phyloP scores from a whole-genome alignment of 73 alveolate genomes.

The Blepharisma japonicum region DNA sequence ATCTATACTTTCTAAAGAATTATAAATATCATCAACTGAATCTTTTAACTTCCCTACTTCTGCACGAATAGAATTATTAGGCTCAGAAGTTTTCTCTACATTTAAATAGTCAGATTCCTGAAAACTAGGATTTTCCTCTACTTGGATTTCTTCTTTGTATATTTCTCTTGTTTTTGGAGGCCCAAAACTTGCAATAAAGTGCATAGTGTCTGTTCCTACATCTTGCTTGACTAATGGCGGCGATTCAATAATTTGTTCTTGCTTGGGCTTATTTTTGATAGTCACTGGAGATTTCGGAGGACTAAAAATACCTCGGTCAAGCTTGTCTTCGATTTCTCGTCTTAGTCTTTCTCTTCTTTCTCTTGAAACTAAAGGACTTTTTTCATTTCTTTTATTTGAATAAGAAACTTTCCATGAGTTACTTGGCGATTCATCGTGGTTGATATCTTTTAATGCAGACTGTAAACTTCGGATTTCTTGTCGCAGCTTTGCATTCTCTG shows the following conservation, averaged over 20 bases:
- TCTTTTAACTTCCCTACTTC: too few relatives aligned
- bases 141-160: too few relatives aligned
- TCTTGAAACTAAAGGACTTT: not conserved
- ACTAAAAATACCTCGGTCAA: not conserved
- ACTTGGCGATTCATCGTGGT: not conserved
- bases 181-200: constrained; percentile 23
- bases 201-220: not conserved
- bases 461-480: not conserved
- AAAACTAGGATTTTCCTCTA: too few relatives aligned
- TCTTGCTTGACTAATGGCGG: not conserved
- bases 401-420: not conserved
- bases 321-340: constrained; percentile 16
- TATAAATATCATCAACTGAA: too few relatives aligned
- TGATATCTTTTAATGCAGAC: constrained; percentile 4
- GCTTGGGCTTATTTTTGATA: not conserved
- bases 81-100: too few relatives aligned
- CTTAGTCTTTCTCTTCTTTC: constrained; percentile 1
- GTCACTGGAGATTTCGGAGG: not conserved
- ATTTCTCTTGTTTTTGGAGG: not conserved
- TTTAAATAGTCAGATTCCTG: too few relatives aligned
- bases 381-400: not conserved
- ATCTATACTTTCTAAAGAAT: too few relatives aligned
- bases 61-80: too few relatives aligned
- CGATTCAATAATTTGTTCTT: not conserved
- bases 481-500: constrained; percentile 20